Percentiles rank a stretch among this genome's conserved stretches.
Conservation (phyloP, 768 basidiomycete genomes). For the Xanthoconium stramineum region DNA sequence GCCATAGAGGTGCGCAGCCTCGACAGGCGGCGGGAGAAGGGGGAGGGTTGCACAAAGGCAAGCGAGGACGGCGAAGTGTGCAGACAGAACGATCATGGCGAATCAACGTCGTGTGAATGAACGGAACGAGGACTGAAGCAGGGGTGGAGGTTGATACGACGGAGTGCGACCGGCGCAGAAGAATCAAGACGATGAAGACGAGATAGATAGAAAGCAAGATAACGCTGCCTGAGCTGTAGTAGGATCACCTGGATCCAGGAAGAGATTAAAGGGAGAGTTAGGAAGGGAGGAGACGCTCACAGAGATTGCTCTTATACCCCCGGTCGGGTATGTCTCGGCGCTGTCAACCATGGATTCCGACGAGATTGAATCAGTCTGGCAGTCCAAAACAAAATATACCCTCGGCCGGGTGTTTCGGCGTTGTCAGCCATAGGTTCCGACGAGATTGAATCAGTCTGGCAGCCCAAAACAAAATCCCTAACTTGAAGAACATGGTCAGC, state of each 20-base stretch:
- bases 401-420: constrained; percentile 6
- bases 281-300: constrained; percentile 24
- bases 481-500: too few species aligned
- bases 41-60: constrained; percentile 44
- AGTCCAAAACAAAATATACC: constrained; percentile 10
- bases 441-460: constrained; percentile 8
- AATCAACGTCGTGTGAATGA: constrained; percentile 13
- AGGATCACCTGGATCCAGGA: constrained; percentile 56
- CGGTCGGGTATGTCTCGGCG: constrained; percentile 10
- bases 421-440: constrained; percentile 15
- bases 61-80: constrained; percentile 46
- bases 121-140: neutral
- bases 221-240: constrained; percentile 10
- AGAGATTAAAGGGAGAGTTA: constrained; percentile 34
- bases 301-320: constrained; percentile 20
- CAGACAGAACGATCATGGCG: constrained; percentile 49
- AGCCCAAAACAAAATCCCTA: constrained; percentile 9
- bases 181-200: constrained; percentile 19
- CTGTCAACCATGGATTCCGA: constrained; percentile 14
- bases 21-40: constrained; percentile 26
- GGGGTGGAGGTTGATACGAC: constrained; percentile 12
- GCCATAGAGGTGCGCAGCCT: constrained; percentile 38
- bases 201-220: constrained; percentile 17
- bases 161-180: constrained; percentile 24
- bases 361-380: constrained; percentile 8